Evolutionary conservation across 164 flowering plant genomes (phyloP).

Genomic region (Chimonanthus salicifolius): DNA sequence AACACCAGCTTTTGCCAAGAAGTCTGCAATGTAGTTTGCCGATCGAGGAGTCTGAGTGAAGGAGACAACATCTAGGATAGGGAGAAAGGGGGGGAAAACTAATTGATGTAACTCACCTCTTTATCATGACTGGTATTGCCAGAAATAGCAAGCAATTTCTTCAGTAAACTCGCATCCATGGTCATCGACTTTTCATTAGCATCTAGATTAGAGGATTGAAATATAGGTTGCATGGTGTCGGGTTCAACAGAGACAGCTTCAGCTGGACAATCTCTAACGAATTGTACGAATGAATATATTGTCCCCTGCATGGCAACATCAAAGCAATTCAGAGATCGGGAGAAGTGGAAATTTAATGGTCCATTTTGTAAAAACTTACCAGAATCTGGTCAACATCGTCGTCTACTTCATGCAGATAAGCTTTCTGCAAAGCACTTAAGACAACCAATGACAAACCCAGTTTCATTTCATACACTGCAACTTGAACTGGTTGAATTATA

Average conservation of each 20-base stretch:
- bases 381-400: slow-evolving; percentile 28
- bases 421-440: slow-evolving; percentile 40
- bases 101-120: slow-evolving; percentile 22
- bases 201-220: slow-evolving; percentile 15
- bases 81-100: background rate
- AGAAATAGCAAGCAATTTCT: slow-evolving; percentile 31
- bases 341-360: background rate
- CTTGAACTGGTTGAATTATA: slow-evolving; percentile 79
- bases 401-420: slow-evolving; percentile 23
- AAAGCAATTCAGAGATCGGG: slow-evolving; percentile 9
- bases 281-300: slow-evolving; percentile 58
- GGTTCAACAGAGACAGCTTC: slow-evolving; percentile 17
- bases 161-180: slow-evolving; percentile 37
- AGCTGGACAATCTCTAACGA: slow-evolving; percentile 41
- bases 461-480: slow-evolving; percentile 89
- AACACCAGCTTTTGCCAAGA: too few relatives aligned
- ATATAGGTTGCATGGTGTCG: slow-evolving; percentile 13
- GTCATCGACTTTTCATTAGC: slow-evolving; percentile 18
- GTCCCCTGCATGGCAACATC: slow-evolving; percentile 33
- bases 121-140: slow-evolving; percentile 25
- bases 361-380: slow-evolving; percentile 24
- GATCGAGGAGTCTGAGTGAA: too few relatives aligned
- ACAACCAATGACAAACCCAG: slow-evolving; percentile 60
- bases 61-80: too few relatives aligned
- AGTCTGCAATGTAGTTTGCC: too few relatives aligned